Evolutionary conservation across 2,329 filamentous ascomycete species (phyloP).

Genomic region (Orbilia blumenaviensis): DNA sequence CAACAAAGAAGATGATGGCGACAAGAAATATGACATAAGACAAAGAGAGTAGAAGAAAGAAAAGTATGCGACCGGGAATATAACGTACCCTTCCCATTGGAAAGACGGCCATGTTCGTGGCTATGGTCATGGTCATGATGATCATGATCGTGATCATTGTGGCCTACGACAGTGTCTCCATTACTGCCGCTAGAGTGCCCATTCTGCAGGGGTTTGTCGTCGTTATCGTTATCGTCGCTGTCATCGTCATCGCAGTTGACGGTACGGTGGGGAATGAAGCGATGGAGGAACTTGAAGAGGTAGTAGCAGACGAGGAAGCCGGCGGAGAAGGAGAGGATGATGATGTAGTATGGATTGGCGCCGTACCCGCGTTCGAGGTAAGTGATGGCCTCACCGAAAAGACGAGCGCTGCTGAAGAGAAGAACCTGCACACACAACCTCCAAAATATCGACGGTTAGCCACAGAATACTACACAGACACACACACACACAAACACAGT

Average conservation of each 20-base stretch:
- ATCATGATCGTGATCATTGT: not conserved
- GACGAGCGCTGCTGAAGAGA: slow-evolving; percentile 41
- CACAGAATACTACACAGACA: not conserved
- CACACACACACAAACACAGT: not conserved
- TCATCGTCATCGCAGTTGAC: slow-evolving; percentile 77
- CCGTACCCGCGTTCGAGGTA: slow-evolving; percentile 63
- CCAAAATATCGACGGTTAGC: no score
- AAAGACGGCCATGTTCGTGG: no score
- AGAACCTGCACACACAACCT: slow-evolving; percentile 12
- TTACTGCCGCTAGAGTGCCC: slow-evolving; percentile 29
- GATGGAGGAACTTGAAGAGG: slow-evolving; percentile 76
- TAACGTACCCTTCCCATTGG: slow-evolving; percentile 23
- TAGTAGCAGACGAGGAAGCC: slow-evolving; percentile 80
- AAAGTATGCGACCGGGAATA: not conserved
- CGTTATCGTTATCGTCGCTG: slow-evolving; percentile 30
- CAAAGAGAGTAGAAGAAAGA: not conserved
- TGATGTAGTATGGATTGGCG: slow-evolving; percentile 72
- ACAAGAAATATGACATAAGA: not conserved
- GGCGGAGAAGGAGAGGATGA: slow-evolving; percentile 74
- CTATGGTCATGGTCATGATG: no score
- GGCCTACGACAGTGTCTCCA: slow-evolving; percentile 11
- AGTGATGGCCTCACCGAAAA: slow-evolving; percentile 40
- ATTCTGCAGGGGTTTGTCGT: slow-evolving; percentile 13
- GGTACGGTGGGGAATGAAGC: slow-evolving; percentile 78
- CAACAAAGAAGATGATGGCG: no score